Evolutionary conservation across 2,329 filamentous ascomycete genomes (phyloP).

Genomic region (Xylariaceae sp.): DNA sequence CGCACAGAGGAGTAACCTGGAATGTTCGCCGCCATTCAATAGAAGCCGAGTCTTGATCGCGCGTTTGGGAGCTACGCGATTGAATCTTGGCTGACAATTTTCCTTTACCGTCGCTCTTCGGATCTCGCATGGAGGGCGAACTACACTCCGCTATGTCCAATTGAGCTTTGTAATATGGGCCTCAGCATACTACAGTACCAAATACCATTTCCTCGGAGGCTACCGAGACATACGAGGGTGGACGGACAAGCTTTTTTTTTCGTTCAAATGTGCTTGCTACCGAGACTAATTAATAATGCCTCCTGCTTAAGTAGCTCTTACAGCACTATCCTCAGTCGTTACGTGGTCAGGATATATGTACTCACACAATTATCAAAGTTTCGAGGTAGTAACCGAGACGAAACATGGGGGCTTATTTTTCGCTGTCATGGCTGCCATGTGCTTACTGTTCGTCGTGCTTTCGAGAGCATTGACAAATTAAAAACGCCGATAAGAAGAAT

Average conservation of each 20-base stretch:
- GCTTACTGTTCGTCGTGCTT: constrained; percentile 21
- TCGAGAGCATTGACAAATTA: constrained; percentile 20
- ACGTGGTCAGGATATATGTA: no score
- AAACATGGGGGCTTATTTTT: constrained; percentile 11
- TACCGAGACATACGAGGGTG: not conserved
- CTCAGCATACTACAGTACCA: not conserved
- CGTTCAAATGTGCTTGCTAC: no score
- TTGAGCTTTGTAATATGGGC: constrained; percentile 1
- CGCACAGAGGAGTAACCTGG: constrained; percentile 9
- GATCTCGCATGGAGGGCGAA: constrained; percentile 12
- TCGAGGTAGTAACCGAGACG: not conserved
- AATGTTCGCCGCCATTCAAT: constrained; percentile 11
- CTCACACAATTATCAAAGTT: no score
- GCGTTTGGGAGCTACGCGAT: constrained; percentile 8
- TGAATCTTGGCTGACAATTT: not conserved
- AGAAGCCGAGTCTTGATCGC: constrained; percentile 17
- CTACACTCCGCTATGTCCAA: not conserved
- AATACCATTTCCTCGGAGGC: not conserved
- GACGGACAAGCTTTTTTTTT: no score
- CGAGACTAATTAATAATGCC: constrained; percentile 5
- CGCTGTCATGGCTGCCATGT: not conserved
- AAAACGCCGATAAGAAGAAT: constrained; percentile 5
- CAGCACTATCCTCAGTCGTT: no score
- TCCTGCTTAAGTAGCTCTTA: not conserved
- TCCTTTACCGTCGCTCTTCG: constrained; percentile 17